A percentile compares a stretch with the other conserved stretches of the same genome.
Conservation (phyloP, 2,329 filamentous ascomycete species). For the Lachnellula occidentalis region DNA sequence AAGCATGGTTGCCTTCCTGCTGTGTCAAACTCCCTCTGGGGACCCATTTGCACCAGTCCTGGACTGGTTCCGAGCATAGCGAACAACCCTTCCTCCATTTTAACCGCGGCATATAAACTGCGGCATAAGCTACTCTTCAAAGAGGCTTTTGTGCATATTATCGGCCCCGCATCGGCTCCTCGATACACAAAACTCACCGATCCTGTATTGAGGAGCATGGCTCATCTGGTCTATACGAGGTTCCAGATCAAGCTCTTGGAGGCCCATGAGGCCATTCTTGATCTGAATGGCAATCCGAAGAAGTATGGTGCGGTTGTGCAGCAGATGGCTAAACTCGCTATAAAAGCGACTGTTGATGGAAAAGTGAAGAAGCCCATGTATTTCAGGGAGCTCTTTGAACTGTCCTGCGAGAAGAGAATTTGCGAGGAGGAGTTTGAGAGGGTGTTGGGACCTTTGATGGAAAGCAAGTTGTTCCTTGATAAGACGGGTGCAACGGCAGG, state of each 20-base stretch:
- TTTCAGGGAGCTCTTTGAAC: not conserved
- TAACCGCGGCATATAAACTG: not conserved
- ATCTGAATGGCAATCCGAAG: slow-evolving; percentile 2
- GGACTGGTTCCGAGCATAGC: not conserved
- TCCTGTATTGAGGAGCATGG: not conserved
- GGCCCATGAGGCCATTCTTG: not conserved
- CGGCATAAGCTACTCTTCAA: slow-evolving; percentile 4
- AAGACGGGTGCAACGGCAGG: not conserved
- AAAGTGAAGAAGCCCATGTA: not conserved
- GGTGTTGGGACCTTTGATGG: not conserved
- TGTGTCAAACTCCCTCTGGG: slow-evolving; percentile 5
- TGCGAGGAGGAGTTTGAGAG: not conserved
- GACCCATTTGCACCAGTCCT: not conserved
- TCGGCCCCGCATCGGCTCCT: not conserved
- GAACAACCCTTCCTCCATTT: not conserved
- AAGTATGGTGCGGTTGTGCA: not conserved
- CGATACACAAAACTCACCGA: not conserved
- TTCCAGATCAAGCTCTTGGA: not conserved
- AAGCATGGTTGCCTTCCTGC: slow-evolving; percentile 6
- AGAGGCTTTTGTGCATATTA: slow-evolving; percentile 1
- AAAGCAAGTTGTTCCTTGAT: slow-evolving; percentile 2
- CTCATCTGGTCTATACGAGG: not conserved
- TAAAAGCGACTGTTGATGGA: not conserved
- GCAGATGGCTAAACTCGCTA: not conserved
- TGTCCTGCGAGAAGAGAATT: not conserved